These are phyloP conservation scores for Sparassis latifolia DNA, from an alignment of 1,284 basidiomycete species.

Conservation along the genomic window DNA sequence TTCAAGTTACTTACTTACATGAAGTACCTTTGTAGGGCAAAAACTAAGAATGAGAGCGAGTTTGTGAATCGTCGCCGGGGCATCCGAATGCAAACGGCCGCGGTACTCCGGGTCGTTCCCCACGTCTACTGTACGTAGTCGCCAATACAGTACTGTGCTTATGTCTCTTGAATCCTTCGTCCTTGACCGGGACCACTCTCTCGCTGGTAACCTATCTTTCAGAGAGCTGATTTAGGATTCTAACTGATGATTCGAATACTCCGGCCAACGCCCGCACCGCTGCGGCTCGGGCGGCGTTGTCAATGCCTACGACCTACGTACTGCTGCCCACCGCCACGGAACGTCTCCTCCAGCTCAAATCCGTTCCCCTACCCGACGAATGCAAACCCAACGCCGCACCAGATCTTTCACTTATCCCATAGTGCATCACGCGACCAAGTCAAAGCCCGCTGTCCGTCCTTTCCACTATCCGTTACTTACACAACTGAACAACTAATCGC, in stretches of 20 bases:
- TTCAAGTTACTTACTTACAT: neutral
- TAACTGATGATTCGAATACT: too few species aligned
- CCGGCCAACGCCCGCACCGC: too few species aligned
- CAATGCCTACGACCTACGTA: too few species aligned
- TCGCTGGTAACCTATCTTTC: too few species aligned
- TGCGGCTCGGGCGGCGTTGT: too few species aligned
- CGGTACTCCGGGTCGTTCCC: neutral
- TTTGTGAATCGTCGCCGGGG: neutral
- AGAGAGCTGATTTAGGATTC: too few species aligned
- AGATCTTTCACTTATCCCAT: conserved; percentile 60
- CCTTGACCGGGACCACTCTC: too few species aligned
- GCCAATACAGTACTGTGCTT: too few species aligned
- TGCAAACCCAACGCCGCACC: conserved; percentile 53
- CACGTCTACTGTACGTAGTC: too few species aligned
- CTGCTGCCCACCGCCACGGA: too few species aligned
- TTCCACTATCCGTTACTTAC: neutral
- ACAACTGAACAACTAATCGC: neutral
- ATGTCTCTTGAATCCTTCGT: too few species aligned
- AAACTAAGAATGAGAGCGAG: too few species aligned
- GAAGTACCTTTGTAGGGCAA: neutral
- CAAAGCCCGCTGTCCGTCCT: conserved; percentile 54
- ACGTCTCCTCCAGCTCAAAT: conserved; percentile 21
- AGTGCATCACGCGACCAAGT: conserved; percentile 52
- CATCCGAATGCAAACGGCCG: neutral
- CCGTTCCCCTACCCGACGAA: conserved; percentile 51